A percentile compares a stretch with the other conserved stretches of the same genome.
Conservation (phyloP, 441 rosid species). For the Croton laevigatus region DNA sequence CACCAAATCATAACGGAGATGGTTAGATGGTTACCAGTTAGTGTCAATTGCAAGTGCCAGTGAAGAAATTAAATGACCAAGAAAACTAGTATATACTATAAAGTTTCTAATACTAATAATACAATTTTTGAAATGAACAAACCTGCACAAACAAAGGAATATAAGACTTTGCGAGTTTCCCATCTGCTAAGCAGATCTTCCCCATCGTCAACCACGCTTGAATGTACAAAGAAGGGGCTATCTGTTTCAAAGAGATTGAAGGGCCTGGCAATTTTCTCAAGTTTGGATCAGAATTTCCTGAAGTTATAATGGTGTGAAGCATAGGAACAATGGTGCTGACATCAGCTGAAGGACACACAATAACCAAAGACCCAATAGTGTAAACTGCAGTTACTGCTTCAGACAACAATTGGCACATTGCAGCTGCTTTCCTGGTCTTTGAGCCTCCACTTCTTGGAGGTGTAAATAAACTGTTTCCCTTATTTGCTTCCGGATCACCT, state of each 20-base stretch:
- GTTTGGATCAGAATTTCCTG: constrained; percentile 63
- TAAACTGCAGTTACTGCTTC: constrained; percentile 66
- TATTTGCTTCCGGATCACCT: constrained; percentile 34
- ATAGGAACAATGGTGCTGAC: constrained; percentile 57
- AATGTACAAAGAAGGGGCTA: constrained; percentile 65
- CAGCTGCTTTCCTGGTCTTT: constrained; percentile 43
- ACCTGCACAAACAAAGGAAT: constrained; percentile 96
- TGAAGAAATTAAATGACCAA: not conserved
- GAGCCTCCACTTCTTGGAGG: constrained; percentile 59
- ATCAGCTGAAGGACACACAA: constrained; percentile 72
- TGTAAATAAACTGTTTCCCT: constrained; percentile 48
- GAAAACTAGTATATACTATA: not conserved
- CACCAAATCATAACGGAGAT: constrained; percentile 1
- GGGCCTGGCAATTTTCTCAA: constrained; percentile 58
- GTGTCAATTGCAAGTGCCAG: constrained; percentile 4
- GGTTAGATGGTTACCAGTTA: not conserved
- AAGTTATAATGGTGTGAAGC: constrained; percentile 74
- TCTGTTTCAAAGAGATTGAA: constrained; percentile 55
- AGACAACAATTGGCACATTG: constrained; percentile 37
- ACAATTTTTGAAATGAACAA: constrained; percentile 18
- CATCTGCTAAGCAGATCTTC: constrained; percentile 87
- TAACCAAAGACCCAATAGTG: constrained; percentile 75
- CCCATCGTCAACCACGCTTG: constrained; percentile 95
- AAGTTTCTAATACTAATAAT: constrained; percentile 1
- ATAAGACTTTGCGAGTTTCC: constrained; percentile 82